These are phyloP conservation scores for Cladochytrium tenue DNA, from an alignment of 371 early-diverging fungal species.

Conservation along the genomic window DNA sequence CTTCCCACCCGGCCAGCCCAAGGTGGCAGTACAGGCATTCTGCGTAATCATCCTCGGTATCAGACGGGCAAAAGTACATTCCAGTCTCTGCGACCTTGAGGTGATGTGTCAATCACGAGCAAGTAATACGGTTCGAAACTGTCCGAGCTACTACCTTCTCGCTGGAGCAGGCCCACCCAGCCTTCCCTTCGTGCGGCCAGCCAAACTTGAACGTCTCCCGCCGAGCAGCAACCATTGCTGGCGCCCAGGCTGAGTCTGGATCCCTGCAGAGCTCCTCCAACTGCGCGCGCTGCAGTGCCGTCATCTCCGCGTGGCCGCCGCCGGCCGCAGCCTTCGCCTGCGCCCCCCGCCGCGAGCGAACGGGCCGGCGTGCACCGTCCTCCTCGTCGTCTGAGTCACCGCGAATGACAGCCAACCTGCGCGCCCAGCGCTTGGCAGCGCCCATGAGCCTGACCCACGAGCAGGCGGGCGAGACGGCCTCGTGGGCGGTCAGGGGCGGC, in stretches of 20 bases:
- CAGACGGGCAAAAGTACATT: constrained; percentile 8
- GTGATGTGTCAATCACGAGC: not conserved
- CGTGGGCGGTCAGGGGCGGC: not conserved
- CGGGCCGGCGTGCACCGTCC: not conserved
- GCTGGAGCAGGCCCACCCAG: not conserved
- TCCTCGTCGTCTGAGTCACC: not conserved
- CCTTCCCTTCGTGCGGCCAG: not conserved
- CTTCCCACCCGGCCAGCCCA: constrained; percentile 24
- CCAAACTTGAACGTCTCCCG: not conserved
- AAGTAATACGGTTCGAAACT: not conserved
- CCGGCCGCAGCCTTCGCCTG: not conserved
- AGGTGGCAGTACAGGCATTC: constrained; percentile 21
- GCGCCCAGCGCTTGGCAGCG: not conserved
- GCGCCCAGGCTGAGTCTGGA: too few relatives aligned
- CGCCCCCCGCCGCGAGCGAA: not conserved
- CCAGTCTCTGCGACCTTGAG: constrained; percentile 12
- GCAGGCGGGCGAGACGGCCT: not conserved
- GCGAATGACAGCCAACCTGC: not conserved
- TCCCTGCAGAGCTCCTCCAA: not conserved
- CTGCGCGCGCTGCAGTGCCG: not conserved
- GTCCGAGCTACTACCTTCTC: not conserved
- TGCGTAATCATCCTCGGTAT: constrained; percentile 19
- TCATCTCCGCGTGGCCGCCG: not conserved
- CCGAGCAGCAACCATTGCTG: not conserved
- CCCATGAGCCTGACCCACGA: not conserved